A percentile compares a stretch with the other conserved stretches of the same genome.
Evolutionary conservation across 306 rosid genomes (phyloP).

Genomic region (Dicorynia guianensis): DNA sequence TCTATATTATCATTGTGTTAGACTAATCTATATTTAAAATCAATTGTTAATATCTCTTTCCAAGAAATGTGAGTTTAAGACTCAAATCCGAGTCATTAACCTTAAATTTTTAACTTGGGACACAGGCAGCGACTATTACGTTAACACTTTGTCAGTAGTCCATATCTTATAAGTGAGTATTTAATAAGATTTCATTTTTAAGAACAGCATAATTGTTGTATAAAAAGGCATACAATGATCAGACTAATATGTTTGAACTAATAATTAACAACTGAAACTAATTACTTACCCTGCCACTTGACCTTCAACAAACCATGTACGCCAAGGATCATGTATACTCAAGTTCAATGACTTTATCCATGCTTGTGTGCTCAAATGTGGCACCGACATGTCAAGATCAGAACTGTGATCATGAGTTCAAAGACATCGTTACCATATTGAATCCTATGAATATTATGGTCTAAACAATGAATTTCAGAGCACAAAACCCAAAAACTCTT

Average conservation of each 20-base stretch:
- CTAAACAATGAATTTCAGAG: not conserved
- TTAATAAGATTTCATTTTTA: no score
- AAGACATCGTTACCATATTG: not conserved
- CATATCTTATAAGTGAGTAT: no score
- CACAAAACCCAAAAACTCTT: not conserved
- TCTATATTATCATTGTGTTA: no score
- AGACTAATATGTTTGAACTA: not conserved
- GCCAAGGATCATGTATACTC: constrained; percentile 52
- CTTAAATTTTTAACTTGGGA: no score
- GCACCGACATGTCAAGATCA: constrained; percentile 51
- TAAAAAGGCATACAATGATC: no score
- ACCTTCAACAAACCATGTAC: constrained; percentile 62
- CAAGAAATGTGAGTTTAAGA: no score
- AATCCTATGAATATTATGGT: not conserved
- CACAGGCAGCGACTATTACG: no score
- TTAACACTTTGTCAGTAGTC: no score
- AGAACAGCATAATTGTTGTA: no score
- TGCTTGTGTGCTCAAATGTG: constrained; percentile 47
- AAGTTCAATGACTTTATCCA: constrained; percentile 61
- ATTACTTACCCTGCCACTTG: constrained; percentile 61
- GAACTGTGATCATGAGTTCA: constrained; percentile 40
- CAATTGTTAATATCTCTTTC: no score
- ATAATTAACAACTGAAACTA: not conserved
- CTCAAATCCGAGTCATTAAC: no score
- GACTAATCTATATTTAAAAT: no score